Evolutionary conservation across 495 filamentous ascomycete species (phyloP), one percentile per base, ranked within the genome.

Genomic region (Penicillium waksmanii): DNA sequence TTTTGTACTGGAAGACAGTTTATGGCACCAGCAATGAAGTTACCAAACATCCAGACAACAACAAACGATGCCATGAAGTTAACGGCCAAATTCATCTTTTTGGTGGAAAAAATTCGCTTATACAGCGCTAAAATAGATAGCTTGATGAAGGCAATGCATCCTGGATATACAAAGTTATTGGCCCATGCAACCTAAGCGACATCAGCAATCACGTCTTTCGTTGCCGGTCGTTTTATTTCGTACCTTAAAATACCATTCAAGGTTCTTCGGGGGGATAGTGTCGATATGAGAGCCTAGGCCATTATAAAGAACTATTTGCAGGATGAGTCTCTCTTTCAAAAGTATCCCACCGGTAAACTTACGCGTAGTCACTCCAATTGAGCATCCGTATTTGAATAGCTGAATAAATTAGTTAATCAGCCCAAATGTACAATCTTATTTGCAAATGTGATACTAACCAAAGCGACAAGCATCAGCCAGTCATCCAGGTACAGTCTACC

Each of bases 41-140:
- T 64, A 9, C 62, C 58, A 17, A 79, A 21, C 2, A 58, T 49
- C 75, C 76, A 79, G 17, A 73, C 48, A 13, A 70, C 51, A 27
- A 77, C 62, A 13, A 74, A 51, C 15, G 51, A 53, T 10, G 58
- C 65, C 51, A 78, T 62, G 0, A 68, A 15, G 33, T 71, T 67
- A 40, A 68, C 61, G 5, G 64, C 66, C 17, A 66, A 21, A 8
- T 60, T 61, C 68, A 78, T 71, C 12, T 58, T 27, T 35, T 58
- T 66, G 10, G 56, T 65, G 0, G 65, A 52, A 47, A 82, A 79
- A 0, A 81, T 40, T 0, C 76, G 77, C 19, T 66, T 69, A 53
- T 79, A 76, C 10, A 81, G 66, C 1, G 73, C 66, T 17, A 82
- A 53, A 46, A 82, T 78, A 3, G 79, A 82, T 10, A 73, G 59